These are phyloP conservation scores for Batrachochytrium dendrobatidis DNA, from an alignment of 371 early-diverging fungal species.

Conservation along the genomic window DNA sequence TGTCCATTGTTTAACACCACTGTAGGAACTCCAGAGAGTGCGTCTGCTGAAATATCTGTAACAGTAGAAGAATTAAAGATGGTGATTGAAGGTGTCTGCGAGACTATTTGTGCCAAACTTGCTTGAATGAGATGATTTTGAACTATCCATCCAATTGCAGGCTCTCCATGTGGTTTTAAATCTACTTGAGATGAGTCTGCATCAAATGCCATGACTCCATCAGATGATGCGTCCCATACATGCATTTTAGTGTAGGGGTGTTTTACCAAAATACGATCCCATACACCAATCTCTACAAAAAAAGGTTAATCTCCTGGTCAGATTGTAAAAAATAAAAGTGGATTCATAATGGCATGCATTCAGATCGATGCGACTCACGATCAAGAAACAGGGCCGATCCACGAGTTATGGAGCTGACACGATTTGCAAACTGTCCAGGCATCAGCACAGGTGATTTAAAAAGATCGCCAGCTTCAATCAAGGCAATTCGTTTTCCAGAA, in stretches of 20 bases:
- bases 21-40: slow-evolving; percentile 41
- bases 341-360: background rate
- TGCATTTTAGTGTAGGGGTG: background rate
- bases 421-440: slow-evolving; percentile 58
- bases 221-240: slow-evolving; percentile 73
- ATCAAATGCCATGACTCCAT: slow-evolving; percentile 57
- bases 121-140: slow-evolving; percentile 28
- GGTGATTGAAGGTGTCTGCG: slow-evolving; percentile 40
- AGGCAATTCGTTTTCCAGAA: slow-evolving; percentile 49
- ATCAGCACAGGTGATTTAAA: slow-evolving; percentile 12
- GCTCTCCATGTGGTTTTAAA: slow-evolving; percentile 1
- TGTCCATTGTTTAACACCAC: slow-evolving; percentile 30
- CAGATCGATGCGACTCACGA: slow-evolving; percentile 20
- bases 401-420: slow-evolving; percentile 51
- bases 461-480: slow-evolving; percentile 70
- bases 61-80: slow-evolving; percentile 50
- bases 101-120: slow-evolving; percentile 17
- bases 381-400: slow-evolving; percentile 25
- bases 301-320: background rate
- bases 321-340: background rate
- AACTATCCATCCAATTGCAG: slow-evolving; percentile 49
- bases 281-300: slow-evolving; percentile 50
- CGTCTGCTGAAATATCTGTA: slow-evolving; percentile 8
- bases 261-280: slow-evolving; percentile 48
- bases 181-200: slow-evolving; percentile 5